These are phyloP conservation scores for Pestalotiopsis sp. DNA, from an alignment of 2,329 filamentous ascomycete species.

Conservation along the genomic window DNA sequence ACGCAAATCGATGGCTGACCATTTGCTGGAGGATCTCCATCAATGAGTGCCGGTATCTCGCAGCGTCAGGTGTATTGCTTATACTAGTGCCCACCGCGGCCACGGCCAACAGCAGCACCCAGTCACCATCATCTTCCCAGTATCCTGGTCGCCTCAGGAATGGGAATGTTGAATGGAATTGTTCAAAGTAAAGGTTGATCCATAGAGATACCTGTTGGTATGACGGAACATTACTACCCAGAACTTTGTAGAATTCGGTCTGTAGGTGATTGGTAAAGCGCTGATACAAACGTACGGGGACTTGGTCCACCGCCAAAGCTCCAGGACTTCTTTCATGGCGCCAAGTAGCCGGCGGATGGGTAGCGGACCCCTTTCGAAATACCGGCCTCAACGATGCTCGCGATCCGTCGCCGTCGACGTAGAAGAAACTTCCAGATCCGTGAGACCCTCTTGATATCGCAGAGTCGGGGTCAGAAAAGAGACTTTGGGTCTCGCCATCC, in stretches of 20 bases:
- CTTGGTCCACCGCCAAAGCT: not conserved
- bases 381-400: not conserved
- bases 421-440: not conserved
- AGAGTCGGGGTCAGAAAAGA: not conserved
- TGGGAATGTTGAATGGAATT: not conserved
- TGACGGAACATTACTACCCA: not conserved
- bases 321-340: not conserved
- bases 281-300: not conserved
- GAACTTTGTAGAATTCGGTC: not conserved
- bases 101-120: not conserved
- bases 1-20: not conserved
- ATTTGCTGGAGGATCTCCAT: not conserved
- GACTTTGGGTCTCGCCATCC: not conserved
- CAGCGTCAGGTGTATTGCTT: not conserved
- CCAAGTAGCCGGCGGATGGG: not conserved
- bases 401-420: not conserved
- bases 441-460: not conserved
- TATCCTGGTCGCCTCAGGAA: not conserved
- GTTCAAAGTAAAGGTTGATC: not conserved
- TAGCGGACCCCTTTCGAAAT: not conserved
- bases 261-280: not conserved
- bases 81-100: not conserved
- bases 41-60: not conserved
- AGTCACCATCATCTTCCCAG: not conserved
- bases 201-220: not conserved